Evolutionary conservation across 78 protist species (phyloP).

Genomic region (Planoprotostelium fungivorum): DNA sequence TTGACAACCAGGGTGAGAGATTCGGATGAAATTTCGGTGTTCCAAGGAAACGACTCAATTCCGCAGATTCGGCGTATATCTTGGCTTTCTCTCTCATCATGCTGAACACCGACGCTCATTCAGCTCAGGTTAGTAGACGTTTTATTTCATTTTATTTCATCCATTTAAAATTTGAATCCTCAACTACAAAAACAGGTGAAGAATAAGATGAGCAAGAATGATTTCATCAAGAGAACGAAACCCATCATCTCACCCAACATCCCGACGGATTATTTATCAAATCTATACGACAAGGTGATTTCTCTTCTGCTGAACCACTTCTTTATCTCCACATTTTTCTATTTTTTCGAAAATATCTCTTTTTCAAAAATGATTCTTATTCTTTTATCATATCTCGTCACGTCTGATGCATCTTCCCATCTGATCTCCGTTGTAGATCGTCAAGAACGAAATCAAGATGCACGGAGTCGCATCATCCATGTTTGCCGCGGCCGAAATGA

Average conservation of each 20-base stretch:
- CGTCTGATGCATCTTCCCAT: no score
- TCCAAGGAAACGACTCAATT: not conserved
- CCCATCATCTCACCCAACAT: slow-evolving; percentile 43
- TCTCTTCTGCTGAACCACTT: not conserved
- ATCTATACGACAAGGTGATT: not conserved
- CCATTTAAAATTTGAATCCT: no score
- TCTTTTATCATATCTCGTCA: no score
- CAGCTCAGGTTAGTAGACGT: not conserved
- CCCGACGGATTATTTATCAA: not conserved
- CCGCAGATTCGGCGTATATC: slow-evolving; percentile 89
- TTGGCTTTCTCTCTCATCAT: slow-evolving; percentile 93
- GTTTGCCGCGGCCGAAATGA: not conserved
- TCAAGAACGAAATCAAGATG: not conserved
- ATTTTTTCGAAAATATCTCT: no score
- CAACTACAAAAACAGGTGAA: slow-evolving; percentile 38
- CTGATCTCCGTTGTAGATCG: no score
- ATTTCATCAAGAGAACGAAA: slow-evolving; percentile 67
- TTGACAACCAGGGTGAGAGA: slow-evolving; percentile 70
- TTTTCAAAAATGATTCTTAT: no score
- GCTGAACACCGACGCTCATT: slow-evolving; percentile 96
- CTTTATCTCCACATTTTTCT: not conserved
- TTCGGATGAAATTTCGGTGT: no score
- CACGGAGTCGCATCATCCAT: not conserved
- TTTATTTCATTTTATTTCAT: no score
- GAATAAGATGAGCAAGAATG: slow-evolving; percentile 79